These are phyloP conservation scores for Pseudohyphozyma bogoriensis DNA, from an alignment of 768 basidiomycete genomes.

Conservation along the genomic window DNA sequence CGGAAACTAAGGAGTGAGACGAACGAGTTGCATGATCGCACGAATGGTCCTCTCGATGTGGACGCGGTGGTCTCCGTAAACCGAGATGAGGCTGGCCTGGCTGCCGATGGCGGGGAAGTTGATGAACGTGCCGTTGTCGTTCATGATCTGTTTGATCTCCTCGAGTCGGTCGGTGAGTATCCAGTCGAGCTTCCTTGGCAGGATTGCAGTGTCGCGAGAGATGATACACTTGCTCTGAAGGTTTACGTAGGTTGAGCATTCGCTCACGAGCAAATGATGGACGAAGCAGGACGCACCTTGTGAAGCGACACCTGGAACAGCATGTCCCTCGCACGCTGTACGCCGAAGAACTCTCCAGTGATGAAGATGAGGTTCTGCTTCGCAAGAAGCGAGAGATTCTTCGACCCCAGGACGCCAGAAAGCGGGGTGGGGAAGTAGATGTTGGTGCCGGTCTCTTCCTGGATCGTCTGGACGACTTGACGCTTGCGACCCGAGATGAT, in stretches of 20 bases:
- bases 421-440: slow-evolving; percentile 88
- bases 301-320: slow-evolving; percentile 72
- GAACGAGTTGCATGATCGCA: slow-evolving; percentile 84
- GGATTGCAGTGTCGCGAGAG: slow-evolving; percentile 82
- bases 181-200: slow-evolving; percentile 96
- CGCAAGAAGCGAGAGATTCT: slow-evolving; percentile 46
- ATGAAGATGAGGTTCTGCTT: slow-evolving; percentile 81
- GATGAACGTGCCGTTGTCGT: slow-evolving; percentile 91
- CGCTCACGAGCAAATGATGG: slow-evolving; percentile 1
- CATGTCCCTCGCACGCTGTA: slow-evolving; percentile 92
- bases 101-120: slow-evolving; percentile 87
- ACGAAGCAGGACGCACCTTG: slow-evolving; percentile 56
- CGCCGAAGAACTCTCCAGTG: slow-evolving; percentile 93
- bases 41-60: slow-evolving; percentile 90
- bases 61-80: slow-evolving; percentile 86
- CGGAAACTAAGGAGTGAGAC: slow-evolving; percentile 37
- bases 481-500: slow-evolving; percentile 87
- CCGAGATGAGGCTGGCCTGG: slow-evolving; percentile 81
- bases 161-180: slow-evolving; percentile 94
- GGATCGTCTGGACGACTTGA: slow-evolving; percentile 73
- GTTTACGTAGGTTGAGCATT: not conserved
- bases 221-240: slow-evolving; percentile 73
- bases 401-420: slow-evolving; percentile 62
- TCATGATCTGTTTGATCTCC: slow-evolving; percentile 84
- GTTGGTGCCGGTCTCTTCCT: slow-evolving; percentile 94